Evolutionary conservation across 23 red algal species (phyloP), one percentile per base, ranked within the genome.

Genomic region (Porphyridium purpureum): DNA sequence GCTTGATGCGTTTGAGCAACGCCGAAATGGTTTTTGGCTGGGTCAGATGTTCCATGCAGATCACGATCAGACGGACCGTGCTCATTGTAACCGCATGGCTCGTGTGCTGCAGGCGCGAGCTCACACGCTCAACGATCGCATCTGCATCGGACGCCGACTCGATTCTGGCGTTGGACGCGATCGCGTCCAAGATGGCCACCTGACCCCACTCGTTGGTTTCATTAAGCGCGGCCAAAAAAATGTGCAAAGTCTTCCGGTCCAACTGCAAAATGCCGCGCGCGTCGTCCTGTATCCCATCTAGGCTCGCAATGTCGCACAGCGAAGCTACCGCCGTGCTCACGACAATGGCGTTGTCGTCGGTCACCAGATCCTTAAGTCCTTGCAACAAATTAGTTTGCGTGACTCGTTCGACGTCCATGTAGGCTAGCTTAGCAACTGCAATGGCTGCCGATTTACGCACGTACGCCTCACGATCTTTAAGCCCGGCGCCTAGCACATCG

Each of bases 171-270:
- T n/a, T n/a, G n/a, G n/a, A n/a, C 32, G 79, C 56, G 26, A 95
- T 57, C 3, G 88, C 77, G 54, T 95, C 88, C 15, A 95, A 60
- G 52, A 95, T 52, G 34, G 65, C 64, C 27, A 95, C 47, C 30
- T 95, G 88, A 4, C 88, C 88, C 88, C 88, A 95, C 58, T 95
- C 88, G n/a, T 62, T 84, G 47, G 78, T 84, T 47, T 95, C 88
- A 20, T 60, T 54, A 5, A 95, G 60, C 14, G 79, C 79, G 7
- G 69, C 55, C 25, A 95, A 54, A 49, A 86, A 69, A 26, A 66
- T 58, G 4, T 57, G 53, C 8, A 86, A 33, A 1, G 64, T 59
- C 6, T 19, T 27, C 35, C 30, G 27, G 26, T 56, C 69, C 31
- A 83, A 52, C 3, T 55, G 48, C 11, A 83, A 54, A 14, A 83